Conservation (phyloP, 306 rosid genomes). For the Lathyrus aphaca region DNA sequence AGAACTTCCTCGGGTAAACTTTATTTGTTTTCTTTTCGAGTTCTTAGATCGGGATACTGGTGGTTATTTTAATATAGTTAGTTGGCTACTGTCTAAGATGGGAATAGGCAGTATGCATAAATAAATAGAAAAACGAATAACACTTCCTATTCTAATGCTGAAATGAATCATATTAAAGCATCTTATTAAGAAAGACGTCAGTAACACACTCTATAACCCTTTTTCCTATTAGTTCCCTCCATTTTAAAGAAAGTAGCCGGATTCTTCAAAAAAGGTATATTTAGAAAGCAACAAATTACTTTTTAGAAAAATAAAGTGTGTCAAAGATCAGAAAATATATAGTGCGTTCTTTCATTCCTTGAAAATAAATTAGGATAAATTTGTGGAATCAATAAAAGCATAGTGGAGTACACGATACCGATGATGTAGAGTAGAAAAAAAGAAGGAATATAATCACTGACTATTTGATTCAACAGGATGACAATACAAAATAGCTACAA, state of each 20-base stretch:
- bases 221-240: no score
- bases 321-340: neutral
- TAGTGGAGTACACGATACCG: conserved; percentile 5
- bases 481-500: conserved; percentile 6
- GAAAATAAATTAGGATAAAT: conserved; percentile 11
- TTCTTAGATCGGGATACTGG: no score
- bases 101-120: no score
- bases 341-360: neutral
- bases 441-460: conserved; percentile 6
- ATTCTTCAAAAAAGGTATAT: no score
- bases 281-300: no score
- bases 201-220: neutral
- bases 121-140: neutral
- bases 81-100: no score
- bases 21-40: conserved; percentile 38
- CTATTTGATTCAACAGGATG: conserved; percentile 8
- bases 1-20: conserved; percentile 71
- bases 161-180: conserved; percentile 31
- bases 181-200: conserved; percentile 18
- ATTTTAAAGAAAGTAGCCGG: no score
- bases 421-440: neutral
- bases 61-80: no score
- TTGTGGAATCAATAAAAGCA: conserved; percentile 27
- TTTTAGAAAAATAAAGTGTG: no score
- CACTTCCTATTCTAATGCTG: conserved; percentile 1